Conservation (phyloP, 768 basidiomycete species). For the Basidioascus undulatus region DNA sequence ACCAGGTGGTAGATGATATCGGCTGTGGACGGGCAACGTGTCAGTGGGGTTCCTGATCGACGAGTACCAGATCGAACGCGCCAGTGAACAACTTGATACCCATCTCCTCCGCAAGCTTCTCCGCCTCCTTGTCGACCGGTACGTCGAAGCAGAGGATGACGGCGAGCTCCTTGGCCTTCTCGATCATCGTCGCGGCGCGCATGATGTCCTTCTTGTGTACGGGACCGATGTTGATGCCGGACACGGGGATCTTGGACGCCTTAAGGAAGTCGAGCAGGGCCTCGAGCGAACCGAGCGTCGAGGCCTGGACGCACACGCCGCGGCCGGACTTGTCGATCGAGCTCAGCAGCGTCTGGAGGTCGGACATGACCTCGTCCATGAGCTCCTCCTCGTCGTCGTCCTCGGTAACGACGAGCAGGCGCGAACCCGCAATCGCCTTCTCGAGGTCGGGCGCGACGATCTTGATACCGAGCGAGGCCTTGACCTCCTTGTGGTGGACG, state of each 20-base stretch:
- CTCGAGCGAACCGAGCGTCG: conserved; percentile 87
- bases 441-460: conserved; percentile 83
- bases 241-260: conserved; percentile 69
- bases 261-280: conserved; percentile 89
- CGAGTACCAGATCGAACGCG: conserved; percentile 17
- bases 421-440: conserved; percentile 92
- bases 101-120: conserved; percentile 74
- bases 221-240: conserved; percentile 90
- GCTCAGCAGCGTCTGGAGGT: conserved; percentile 62
- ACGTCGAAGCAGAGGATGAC: conserved; percentile 96
- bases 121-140: conserved; percentile 74
- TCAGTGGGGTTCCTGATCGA: conserved; percentile 1
- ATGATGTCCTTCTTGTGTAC: conserved; percentile 89
- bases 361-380: conserved; percentile 87
- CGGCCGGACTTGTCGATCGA: conserved; percentile 87
- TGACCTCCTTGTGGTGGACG: conserved; percentile 91
- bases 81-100: conserved; percentile 87
- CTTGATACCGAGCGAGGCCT: conserved; percentile 90
- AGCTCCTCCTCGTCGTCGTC: conserved; percentile 93
- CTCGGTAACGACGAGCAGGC: conserved; percentile 70
- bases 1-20: conserved; percentile 88
- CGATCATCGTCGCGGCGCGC: conserved; percentile 77
- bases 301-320: conserved; percentile 92
- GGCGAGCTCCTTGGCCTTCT: conserved; percentile 83
- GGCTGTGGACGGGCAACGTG: conserved; percentile 27